Conservation (phyloP, 768 basidiomycete genomes). For the Sporobolomyces phaffii region DNA sequence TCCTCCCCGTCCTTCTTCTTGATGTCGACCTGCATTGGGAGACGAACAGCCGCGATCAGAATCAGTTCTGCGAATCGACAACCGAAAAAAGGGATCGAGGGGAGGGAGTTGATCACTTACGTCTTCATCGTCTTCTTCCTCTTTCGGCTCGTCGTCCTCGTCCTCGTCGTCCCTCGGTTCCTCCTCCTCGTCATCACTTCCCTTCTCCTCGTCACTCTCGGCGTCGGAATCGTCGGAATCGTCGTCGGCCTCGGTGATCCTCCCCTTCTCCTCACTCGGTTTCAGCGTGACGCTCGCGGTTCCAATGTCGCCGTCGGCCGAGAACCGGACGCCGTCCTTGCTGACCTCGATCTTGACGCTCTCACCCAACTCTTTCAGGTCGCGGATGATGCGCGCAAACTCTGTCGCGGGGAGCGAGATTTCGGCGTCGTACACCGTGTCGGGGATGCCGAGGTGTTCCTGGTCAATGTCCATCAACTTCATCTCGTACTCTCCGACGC, state of each 20-base stretch:
- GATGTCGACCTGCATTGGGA: conserved; percentile 10
- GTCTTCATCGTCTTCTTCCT: conserved; percentile 48
- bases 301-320: conserved; percentile 87
- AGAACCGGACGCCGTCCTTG: conserved; percentile 91
- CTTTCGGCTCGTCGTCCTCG: conserved; percentile 42
- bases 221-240: conserved; percentile 36
- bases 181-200: conserved; percentile 29
- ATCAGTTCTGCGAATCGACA: neutral
- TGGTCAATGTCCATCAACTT: conserved; percentile 99
- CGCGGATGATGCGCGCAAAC: conserved; percentile 86
- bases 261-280: conserved; percentile 49
- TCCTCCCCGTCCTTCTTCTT: conserved; percentile 53
- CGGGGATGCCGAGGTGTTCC: conserved; percentile 89
- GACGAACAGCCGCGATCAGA: too few species aligned
- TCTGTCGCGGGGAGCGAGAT: conserved; percentile 79
- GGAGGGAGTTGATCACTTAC: conserved; percentile 11
- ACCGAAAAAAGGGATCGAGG: neutral
- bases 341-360: conserved; percentile 89
- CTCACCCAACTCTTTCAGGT: conserved; percentile 84
- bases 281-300: conserved; percentile 79
- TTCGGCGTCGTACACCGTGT: conserved; percentile 92
- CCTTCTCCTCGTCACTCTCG: conserved; percentile 39
- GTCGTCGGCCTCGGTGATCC: conserved; percentile 27
- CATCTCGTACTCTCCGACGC: conserved; percentile 97
- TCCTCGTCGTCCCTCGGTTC: conserved; percentile 36